A percentile compares a stretch with the other conserved stretches of the same genome.
Conservation (phyloP, 768 basidiomycete genomes). For the Asterophora lycoperdoides region DNA sequence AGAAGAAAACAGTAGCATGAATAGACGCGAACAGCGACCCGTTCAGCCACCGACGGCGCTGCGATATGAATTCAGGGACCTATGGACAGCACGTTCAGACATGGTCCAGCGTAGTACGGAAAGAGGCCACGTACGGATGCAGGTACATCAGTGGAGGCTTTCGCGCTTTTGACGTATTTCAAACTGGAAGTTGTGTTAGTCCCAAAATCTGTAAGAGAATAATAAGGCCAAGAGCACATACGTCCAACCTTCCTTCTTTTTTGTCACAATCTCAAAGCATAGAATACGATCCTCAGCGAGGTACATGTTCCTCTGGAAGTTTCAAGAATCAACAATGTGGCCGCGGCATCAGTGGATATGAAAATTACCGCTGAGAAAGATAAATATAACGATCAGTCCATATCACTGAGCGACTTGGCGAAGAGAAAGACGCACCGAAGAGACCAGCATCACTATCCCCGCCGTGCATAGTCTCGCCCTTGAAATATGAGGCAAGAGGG, state of each 20-base stretch:
- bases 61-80: constrained; percentile 93
- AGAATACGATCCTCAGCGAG: constrained; percentile 88
- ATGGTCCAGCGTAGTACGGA: background rate
- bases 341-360: background rate
- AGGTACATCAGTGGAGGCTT: constrained; percentile 95
- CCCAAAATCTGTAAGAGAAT: background rate
- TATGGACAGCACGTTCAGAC: constrained; percentile 16
- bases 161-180: constrained; percentile 90
- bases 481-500: constrained; percentile 90
- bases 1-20: constrained; percentile 87
- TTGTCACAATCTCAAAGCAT: constrained; percentile 92
- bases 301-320: constrained; percentile 79
- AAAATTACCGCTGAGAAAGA: constrained; percentile 13
- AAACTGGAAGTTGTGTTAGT: constrained; percentile 38
- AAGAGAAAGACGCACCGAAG: constrained; percentile 42
- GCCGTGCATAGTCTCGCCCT: constrained; percentile 84
- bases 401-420: background rate
- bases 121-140: constrained; percentile 48
- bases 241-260: constrained; percentile 81
- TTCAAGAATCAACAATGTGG: constrained; percentile 15
- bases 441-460: constrained; percentile 59
- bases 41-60: constrained; percentile 84
- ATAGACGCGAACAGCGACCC: constrained; percentile 92
- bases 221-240: constrained; percentile 33
- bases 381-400: background rate